Conservation (phyloP, 768 basidiomycete species). For the Lactarius hengduanensis region DNA sequence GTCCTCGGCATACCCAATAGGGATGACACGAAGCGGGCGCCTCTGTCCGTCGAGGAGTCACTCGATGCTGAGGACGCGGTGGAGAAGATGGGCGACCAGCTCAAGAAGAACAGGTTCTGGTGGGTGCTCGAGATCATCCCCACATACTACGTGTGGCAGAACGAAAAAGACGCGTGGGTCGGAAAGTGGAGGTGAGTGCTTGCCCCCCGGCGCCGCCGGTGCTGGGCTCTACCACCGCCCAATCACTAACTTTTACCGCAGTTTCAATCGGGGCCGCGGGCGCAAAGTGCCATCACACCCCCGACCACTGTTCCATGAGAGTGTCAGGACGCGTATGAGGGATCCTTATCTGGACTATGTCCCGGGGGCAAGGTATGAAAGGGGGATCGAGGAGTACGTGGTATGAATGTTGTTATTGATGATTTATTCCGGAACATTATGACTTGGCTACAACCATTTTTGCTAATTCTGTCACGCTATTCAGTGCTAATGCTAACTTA, state of each 20-base stretch:
- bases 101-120: conserved; percentile 51
- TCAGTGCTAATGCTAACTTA: too few species aligned
- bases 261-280: conserved; percentile 57
- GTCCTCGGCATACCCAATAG: background rate
- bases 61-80: conserved; percentile 36
- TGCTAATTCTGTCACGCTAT: background rate
- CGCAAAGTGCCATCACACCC: conserved; percentile 42
- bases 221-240: too few species aligned
- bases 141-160: conserved; percentile 53
- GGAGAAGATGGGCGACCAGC: conserved; percentile 52
- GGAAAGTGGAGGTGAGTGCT: conserved; percentile 50
- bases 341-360: conserved; percentile 48
- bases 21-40: background rate
- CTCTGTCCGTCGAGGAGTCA: background rate
- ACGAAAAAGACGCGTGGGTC: conserved; percentile 54
- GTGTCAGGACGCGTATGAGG: conserved; percentile 59
- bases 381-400: conserved; percentile 50
- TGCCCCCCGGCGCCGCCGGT: background rate
- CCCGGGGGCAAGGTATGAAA: conserved; percentile 54
- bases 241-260: conserved; percentile 29
- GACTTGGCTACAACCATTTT: background rate
- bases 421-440: background rate
- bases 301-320: conserved; percentile 60
- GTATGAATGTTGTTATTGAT: conserved; percentile 29
- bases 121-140: conserved; percentile 72